Percentiles rank a stretch among this genome's conserved stretches.
These are phyloP conservation scores for Chrysanthemum lavandulifolium DNA, from an alignment of 129 eudicot species.

Conservation along the genomic window DNA sequence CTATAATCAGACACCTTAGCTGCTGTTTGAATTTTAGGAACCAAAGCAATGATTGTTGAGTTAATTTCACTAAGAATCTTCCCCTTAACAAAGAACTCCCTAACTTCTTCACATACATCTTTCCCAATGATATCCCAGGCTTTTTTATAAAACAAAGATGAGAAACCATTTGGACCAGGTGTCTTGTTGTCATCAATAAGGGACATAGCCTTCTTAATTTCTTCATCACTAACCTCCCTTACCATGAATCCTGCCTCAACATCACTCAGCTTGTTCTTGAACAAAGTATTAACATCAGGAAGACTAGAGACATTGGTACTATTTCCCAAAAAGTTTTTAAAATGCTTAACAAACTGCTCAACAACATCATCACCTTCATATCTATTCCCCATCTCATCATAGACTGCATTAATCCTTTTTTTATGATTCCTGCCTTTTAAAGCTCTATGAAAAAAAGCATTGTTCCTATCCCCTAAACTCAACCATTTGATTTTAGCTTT, in stretches of 20 bases:
- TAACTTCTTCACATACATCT: neutral
- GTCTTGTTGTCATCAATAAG: neutral
- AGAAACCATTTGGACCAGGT: neutral
- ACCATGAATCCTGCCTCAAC: neutral
- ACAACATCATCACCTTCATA: neutral
- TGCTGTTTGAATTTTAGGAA: neutral
- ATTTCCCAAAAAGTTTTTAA: neutral
- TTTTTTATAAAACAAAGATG: neutral
- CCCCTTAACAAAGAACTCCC: neutral
- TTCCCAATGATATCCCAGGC: neutral
- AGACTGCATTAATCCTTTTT: neutral
- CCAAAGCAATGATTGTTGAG: neutral
- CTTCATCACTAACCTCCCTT: neutral
- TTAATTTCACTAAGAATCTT: neutral
- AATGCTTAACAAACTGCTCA: neutral
- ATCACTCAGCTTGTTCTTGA: too few relatives aligned
- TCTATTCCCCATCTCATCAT: neutral
- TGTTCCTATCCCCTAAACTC: neutral
- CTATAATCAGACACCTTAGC: too few relatives aligned
- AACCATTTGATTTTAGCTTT: neutral
- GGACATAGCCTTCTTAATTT: neutral
- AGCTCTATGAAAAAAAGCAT: neutral
- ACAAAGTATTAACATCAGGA: neutral
- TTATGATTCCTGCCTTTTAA: neutral
- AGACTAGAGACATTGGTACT: too few relatives aligned